phyloP scores from a whole-genome alignment of 78 protist species.

The Isochrysis galbana region DNA sequence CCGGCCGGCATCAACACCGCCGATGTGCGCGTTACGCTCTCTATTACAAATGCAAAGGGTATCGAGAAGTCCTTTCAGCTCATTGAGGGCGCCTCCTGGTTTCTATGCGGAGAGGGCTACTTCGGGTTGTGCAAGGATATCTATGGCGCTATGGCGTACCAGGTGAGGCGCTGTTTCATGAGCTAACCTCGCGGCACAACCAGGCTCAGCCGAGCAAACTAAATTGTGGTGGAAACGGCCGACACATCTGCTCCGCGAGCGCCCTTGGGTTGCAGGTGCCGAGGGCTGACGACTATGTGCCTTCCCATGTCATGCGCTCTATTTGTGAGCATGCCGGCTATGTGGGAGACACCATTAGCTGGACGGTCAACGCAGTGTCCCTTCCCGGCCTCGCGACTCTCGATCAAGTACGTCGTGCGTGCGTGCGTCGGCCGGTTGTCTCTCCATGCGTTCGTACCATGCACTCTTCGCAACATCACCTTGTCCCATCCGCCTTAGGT shows the following conservation, averaged over 20 bases:
- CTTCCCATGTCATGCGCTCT: not conserved
- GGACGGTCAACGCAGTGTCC: not conserved
- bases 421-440: too few species aligned
- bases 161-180: too few species aligned
- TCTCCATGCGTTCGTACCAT: too few species aligned
- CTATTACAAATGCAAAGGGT: not conserved
- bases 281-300: not conserved
- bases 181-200: too few species aligned
- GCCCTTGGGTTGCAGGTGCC: too few species aligned
- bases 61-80: not conserved
- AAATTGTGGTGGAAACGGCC: too few species aligned
- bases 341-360: not conserved
- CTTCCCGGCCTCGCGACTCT: too few species aligned
- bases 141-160: not conserved
- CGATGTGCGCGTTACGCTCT: not conserved
- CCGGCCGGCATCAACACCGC: not conserved
- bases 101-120: not conserved
- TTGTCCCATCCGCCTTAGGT: too few species aligned
- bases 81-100: not conserved
- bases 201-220: too few species aligned
- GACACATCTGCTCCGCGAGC: too few species aligned
- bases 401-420: too few species aligned
- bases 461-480: too few species aligned
- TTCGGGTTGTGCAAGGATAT: not conserved
- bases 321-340: not conserved